Base-by-base conservation (phyloP, 495 filamentous ascomycete species). In the Penicillium dipodomyicola region DNA sequence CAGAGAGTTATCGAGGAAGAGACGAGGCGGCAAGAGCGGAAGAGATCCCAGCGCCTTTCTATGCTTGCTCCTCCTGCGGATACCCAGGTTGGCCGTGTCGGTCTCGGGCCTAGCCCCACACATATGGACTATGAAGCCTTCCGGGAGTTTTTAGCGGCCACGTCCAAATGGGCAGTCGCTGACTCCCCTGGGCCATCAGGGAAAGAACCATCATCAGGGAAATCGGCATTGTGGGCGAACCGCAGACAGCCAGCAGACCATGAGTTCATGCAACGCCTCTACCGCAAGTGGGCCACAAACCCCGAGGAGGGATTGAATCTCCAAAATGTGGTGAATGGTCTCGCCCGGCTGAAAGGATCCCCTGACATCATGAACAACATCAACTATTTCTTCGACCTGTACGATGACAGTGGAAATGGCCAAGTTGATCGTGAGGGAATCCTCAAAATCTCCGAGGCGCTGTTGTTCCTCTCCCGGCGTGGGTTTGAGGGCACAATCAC, bases 51-150 rank as follows among this genome's bases (percentile, higher is more conserved):
- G 72, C 78, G 61, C 65, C 59, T 68, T 17, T 79, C 76, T 1
- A 64, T 74, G 14, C 65, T 76, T 25, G 76, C 72, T 0, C 74
- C 74, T 11, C 68, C 77, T 1, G 64, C 68, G 0, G 71, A 75
- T 45, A 62, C 56, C 14, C 71, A 77, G 57, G 65, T 88, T 63
- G 94, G 93, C 2, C 82, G 94, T 27, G 91, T 98, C 17, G 93
- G 90, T 11, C 76, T 96, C 1, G 94, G 94, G 0, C 91, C 92
- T 12, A 96, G 90, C 66, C 78, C 83, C 4, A 93, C 90, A 11
- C 72, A 91, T 56, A 97, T 98, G 94, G 91, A 97, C 66, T 98
- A 97, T 68, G 88, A 94, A 71, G 91, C 87, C 11, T 98, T 97
- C 72, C 80, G 93, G 49, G 91, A 97, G 54, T 96, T 98, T 61